A percentile compares a stretch with the other conserved stretches of the same genome.
phyloP scores from a whole-genome alignment of 345 rosid species.

The Salix exigua region DNA sequence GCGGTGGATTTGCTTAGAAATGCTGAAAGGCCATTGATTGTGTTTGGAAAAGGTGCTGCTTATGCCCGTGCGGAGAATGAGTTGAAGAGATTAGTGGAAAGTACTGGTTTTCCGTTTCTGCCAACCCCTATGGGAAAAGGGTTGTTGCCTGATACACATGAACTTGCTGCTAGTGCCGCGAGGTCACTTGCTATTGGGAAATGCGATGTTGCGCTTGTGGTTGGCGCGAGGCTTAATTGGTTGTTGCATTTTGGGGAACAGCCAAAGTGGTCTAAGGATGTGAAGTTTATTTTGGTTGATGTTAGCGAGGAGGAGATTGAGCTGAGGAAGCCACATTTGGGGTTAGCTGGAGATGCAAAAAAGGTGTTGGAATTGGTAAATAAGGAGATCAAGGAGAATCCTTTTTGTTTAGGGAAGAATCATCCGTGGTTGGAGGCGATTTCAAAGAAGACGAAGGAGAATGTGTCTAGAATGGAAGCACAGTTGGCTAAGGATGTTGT shows the following conservation, averaged over 20 bases:
- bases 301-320: slow-evolving; percentile 72
- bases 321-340: slow-evolving; percentile 69
- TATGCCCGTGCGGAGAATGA: slow-evolving; percentile 73
- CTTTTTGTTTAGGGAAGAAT: slow-evolving; percentile 72
- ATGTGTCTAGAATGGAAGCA: slow-evolving; percentile 67
- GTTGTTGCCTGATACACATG: slow-evolving; percentile 82
- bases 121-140: slow-evolving; percentile 99
- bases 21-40: slow-evolving; percentile 87
- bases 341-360: slow-evolving; percentile 80
- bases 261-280: slow-evolving; percentile 87
- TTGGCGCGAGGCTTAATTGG: slow-evolving; percentile 97
- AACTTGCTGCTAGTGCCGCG: slow-evolving; percentile 82
- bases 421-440: slow-evolving; percentile 85
- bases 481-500: slow-evolving; percentile 87
- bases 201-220: slow-evolving; percentile 85
- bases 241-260: slow-evolving; percentile 90
- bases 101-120: slow-evolving; percentile 78
- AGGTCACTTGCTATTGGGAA: slow-evolving; percentile 93
- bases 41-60: slow-evolving; percentile 94
- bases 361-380: slow-evolving; percentile 63
- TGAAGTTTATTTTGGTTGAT: slow-evolving; percentile 78
- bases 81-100: slow-evolving; percentile 63
- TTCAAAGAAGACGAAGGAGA: slow-evolving; percentile 63
- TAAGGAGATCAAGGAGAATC: slow-evolving; percentile 80
- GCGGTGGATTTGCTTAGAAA: slow-evolving; percentile 58